Evolutionary conservation across 2,329 filamentous ascomycete genomes (phyloP), one percentile per base, ranked within the genome.

Genomic region (Arthrobotrys sinensis): DNA sequence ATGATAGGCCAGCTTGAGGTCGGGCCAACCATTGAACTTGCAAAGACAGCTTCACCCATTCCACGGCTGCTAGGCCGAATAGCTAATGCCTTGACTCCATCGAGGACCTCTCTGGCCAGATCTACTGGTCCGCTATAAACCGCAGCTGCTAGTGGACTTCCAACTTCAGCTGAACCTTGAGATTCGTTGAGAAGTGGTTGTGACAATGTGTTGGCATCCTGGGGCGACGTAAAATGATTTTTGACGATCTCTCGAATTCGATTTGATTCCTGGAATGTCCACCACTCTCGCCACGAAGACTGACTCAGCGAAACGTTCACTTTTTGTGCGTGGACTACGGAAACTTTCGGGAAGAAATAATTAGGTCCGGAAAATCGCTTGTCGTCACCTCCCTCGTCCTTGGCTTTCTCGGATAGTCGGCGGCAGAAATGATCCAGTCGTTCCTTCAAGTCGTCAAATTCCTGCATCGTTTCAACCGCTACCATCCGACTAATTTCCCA

Each of bases 31-130:
- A 81, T 81, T 28, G 80, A 80, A 55, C 81, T 82, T 12, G 81
- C 81, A 11, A 82, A 76, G 3, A 82, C 81, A 8, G 81, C 81
- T 38, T 81, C 81, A n/a, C 81, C 81, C 81, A 82, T 82, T 2
- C 81, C 81, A 40, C 80, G 80, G 16, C 80, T 81, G 34, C 80
- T 81, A n/a, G 81, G 81, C 21, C 81, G 75, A 28, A 80, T 80
- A 32, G 80, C 79, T 3, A 79, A 80, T 12, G 80, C 81, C 38
- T 81, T 80, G 46, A 82, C 80, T 52, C 81, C 81, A 60, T 82
- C 81, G 43, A 82, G 66, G 24, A 82, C 80, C 46, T 82, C 81
- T 45, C 81, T 80, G 3, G 81, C 81, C 36, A 82, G 70, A 67
- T 82, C 81, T 24, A 80, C 80, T 8, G 81, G 81, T 1, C 80